Base-by-base conservation (phyloP, 2,329 filamentous ascomycete genomes). In the Verticillium isaacii region DNA sequence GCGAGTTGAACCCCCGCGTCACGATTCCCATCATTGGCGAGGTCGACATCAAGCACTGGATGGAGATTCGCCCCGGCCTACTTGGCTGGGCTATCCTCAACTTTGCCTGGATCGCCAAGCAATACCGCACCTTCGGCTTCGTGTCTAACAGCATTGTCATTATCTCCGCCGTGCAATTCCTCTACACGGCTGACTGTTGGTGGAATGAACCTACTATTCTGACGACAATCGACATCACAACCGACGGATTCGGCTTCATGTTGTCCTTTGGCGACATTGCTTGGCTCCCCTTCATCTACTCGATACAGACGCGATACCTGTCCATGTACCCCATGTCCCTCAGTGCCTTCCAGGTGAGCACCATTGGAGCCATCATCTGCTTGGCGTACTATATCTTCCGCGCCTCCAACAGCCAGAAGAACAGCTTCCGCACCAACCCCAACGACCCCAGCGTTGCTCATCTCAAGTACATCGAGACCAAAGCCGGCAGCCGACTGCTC, bases 211-310 rank as follows among this genome's bases (percentile, higher is more conserved):
- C 91, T 0, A 90, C 92, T 2, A 90, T 97, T 65, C 79, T 97
- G 66, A 97, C 93, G 1, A 97, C 93, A 36, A 97, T 98, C 78
- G 94, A 98, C 72, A 90, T 97, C 67, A 96, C 89, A 59, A 91
- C 88, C 52, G 94, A 98, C 69, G 94, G 94, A 6, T 97, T 98
- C 68, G 94, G 94, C 60, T 92, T 92, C 79, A 98, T 98, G 94
- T 83, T 98, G 37, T 82, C 91, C 2, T 97, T 97, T 72, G 94
- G 93, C 61, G 94, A 98, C 70, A 82, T 97, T 6, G 91, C 90
- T 64, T 98, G 94, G 94, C 85, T 97, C 2, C 94, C 94, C 0
- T 96, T 96, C 73, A 82, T 92, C 62, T 98, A 97, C 81, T 90
- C 87, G 19, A 81, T 92, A 39, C 93, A 96, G 75, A 87, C 89